Evolutionary conservation across 2,329 filamentous ascomycete genomes (phyloP).

Genomic region (Alternaria panax): DNA sequence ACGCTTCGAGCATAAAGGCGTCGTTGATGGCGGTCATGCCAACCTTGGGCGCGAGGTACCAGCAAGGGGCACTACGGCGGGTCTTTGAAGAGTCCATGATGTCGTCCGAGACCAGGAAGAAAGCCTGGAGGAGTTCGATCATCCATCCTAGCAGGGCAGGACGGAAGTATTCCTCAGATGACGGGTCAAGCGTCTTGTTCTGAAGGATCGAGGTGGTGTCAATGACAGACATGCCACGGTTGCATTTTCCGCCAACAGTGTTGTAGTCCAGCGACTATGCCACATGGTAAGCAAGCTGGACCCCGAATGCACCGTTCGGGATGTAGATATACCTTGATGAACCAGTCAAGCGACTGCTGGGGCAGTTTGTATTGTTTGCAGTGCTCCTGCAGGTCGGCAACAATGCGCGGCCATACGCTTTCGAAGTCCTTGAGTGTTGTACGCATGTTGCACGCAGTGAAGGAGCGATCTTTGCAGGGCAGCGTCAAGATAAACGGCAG

Average conservation of each 20-base stretch:
- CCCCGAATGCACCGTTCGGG: slow-evolving; percentile 4
- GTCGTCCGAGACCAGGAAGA: slow-evolving; percentile 98
- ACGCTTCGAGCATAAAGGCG: slow-evolving; percentile 89
- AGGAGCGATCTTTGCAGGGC: not conserved
- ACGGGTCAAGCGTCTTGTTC: slow-evolving; percentile 71
- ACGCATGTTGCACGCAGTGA: slow-evolving; percentile 59
- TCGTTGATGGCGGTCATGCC: slow-evolving; percentile 99
- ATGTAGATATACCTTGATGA: slow-evolving; percentile 70
- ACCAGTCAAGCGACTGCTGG: slow-evolving; percentile 82
- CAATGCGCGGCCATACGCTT: slow-evolving; percentile 84
- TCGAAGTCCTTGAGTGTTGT: slow-evolving; percentile 88
- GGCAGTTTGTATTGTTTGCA: slow-evolving; percentile 85
- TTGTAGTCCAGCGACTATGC: slow-evolving; percentile 81
- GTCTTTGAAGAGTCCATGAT: slow-evolving; percentile 98
- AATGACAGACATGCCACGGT: slow-evolving; percentile 96
- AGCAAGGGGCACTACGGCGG: slow-evolving; percentile 91
- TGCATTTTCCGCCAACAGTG: slow-evolving; percentile 93
- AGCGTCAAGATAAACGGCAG: slow-evolving; percentile 18
- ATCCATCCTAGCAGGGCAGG: slow-evolving; percentile 92
- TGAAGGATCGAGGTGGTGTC: slow-evolving; percentile 87
- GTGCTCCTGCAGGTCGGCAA: slow-evolving; percentile 80
- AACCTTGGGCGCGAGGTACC: slow-evolving; percentile 89
- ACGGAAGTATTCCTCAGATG: slow-evolving; percentile 79
- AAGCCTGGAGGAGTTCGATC: slow-evolving; percentile 97
- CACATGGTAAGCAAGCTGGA: slow-evolving; percentile 23